Base-by-base conservation (phyloP, 1,284 basidiomycete species). In the Afroboletus lepidellus region DNA sequence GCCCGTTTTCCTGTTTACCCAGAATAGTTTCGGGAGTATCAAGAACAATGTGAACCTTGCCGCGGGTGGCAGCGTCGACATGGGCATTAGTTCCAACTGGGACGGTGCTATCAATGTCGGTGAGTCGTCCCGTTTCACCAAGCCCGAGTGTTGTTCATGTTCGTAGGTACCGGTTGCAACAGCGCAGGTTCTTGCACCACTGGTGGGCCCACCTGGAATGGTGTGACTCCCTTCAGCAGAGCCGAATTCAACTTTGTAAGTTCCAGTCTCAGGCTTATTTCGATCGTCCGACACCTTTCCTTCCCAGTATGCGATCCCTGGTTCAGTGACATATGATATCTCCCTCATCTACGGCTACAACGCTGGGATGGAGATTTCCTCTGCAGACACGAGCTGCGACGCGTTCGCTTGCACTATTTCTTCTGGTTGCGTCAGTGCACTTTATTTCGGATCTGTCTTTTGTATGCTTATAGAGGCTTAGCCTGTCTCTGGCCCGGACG, bases 341-440 rank as follows among this genome's bases (percentile, higher is more conserved):
- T 72, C 70, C 29, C 57, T 69, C 46, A 72, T 69, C 45, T 72
- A 72, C 13, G 70, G 67, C 0, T 72, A 72, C 57, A 69, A 71
- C 16, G 70, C 71, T 29, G 69, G 67, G 21, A 69, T 69, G 70
- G 15, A 70, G 47, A 72, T 69, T 13, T 69, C 68, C 15, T 69
- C 67, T 0, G 51, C 60, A 1, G 67, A 70, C 30, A 0, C 16
- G 2, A 34, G 50, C 33, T 69, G 67, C 18, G 57, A 67, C 16
- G 55, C 55, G 16, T 72, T 63, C 7, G 67, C 69, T 18, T 67
- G 69, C 32, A 70, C 67, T 5, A 67, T 68, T 33, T 39, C 45
- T 32, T 64, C 62, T 1, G 60, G 62, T 8, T 64, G 60, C 23
- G 60, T 61, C n/a, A 62, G 69, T 50, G 44, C 39, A 45, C 41